Conservation (phyloP, 2,329 filamentous ascomycete species). For the Periconia digitata region DNA sequence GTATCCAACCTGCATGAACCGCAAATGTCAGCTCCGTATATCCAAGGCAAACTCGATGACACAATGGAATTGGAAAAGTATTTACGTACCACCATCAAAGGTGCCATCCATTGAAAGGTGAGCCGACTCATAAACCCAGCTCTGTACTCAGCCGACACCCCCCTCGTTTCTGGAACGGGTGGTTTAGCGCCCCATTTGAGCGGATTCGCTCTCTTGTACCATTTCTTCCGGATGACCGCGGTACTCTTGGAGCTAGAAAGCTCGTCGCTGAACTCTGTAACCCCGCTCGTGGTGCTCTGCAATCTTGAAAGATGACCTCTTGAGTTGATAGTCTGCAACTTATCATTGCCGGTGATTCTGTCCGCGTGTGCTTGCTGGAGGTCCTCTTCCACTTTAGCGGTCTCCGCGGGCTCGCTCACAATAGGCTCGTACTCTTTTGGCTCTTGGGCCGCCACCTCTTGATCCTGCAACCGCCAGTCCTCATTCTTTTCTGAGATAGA, state of each 20-base stretch:
- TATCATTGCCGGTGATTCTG: constrained; percentile 12
- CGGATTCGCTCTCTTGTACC: constrained; percentile 60
- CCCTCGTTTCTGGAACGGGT: constrained; percentile 57
- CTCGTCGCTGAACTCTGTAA: constrained; percentile 33
- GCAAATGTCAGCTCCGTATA: background rate
- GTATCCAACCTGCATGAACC: constrained; percentile 68
- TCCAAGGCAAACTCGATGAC: too few species aligned
- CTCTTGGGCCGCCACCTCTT: constrained; percentile 33
- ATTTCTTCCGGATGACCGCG: constrained; percentile 50
- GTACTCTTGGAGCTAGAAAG: constrained; percentile 30
- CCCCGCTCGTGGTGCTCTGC: constrained; percentile 29
- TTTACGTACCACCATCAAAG: constrained; percentile 64
- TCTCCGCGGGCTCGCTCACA: constrained; percentile 41
- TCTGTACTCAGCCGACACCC: constrained; percentile 67
- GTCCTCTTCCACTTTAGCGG: constrained; percentile 39
- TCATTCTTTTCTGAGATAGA: constrained; percentile 39
- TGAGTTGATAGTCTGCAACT: constrained; percentile 7
- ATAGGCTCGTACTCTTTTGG: constrained; percentile 45
- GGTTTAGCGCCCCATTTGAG: constrained; percentile 54
- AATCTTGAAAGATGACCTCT: constrained; percentile 27
- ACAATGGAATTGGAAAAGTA: constrained; percentile 1
- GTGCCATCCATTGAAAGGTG: constrained; percentile 88
- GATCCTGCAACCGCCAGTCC: constrained; percentile 39
- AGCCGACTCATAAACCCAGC: constrained; percentile 75
- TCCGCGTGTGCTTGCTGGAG: constrained; percentile 15